phyloP scores from a whole-genome alignment of 1,139 yeast genomes.

The Arxiozyma bovina region DNA sequence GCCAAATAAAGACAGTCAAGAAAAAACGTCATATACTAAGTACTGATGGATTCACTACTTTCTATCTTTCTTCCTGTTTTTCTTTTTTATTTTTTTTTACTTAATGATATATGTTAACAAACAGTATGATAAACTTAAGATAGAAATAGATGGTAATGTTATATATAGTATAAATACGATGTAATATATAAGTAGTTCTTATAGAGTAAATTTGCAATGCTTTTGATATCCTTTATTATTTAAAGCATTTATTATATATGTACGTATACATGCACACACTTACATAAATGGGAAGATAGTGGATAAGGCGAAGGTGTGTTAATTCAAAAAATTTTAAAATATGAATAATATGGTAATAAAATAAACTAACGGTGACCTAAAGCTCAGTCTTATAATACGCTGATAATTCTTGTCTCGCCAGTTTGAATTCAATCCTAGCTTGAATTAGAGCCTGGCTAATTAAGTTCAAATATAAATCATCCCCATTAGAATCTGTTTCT shows the following conservation, averaged over 20 bases:
- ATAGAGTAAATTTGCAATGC: not conserved
- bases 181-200: not conserved
- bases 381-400: slow-evolving; percentile 48
- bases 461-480: slow-evolving; percentile 13
- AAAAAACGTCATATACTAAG: not conserved
- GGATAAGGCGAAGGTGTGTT: not conserved
- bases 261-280: not conserved
- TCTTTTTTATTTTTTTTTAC: no score
- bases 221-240: not conserved
- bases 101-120: not conserved
- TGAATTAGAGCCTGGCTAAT: slow-evolving; percentile 45
- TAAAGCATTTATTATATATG: not conserved
- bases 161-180: not conserved
- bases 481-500: slow-evolving; percentile 1
- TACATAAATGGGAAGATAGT: not conserved
- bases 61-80: not conserved
- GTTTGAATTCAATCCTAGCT: slow-evolving; percentile 49
- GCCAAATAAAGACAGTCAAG: slow-evolving; percentile 13
- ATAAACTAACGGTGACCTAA: slow-evolving; percentile 17
- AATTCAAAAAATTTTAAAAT: not conserved
- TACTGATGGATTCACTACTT: not conserved
- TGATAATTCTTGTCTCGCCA: slow-evolving; percentile 49
- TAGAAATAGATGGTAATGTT: not conserved
- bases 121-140: not conserved
- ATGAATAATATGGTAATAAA: not conserved